These are phyloP conservation scores for Leccinum longicurvipes DNA, from an alignment of 768 basidiomycete species.

Conservation along the genomic window DNA sequence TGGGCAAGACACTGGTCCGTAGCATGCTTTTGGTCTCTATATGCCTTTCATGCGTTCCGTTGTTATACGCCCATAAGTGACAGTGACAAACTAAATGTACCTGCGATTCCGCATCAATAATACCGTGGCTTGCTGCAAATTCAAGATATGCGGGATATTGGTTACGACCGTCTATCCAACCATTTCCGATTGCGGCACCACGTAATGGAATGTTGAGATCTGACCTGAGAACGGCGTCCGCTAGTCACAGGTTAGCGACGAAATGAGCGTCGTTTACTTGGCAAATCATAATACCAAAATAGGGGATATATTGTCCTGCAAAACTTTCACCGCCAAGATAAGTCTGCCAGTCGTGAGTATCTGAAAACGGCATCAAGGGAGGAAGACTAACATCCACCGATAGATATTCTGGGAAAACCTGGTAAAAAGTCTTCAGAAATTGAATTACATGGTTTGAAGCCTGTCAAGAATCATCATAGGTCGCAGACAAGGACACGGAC, in stretches of 20 bases:
- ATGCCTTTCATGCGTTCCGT: slow-evolving; percentile 42
- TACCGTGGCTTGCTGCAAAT: slow-evolving; percentile 73
- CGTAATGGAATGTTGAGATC: slow-evolving; percentile 58
- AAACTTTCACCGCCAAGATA: slow-evolving; percentile 96
- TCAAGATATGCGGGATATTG: slow-evolving; percentile 93
- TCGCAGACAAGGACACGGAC: not conserved
- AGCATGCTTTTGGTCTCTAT: slow-evolving; percentile 52
- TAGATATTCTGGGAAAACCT: slow-evolving; percentile 85
- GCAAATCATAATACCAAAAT: slow-evolving; percentile 59
- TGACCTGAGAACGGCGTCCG: slow-evolving; percentile 70
- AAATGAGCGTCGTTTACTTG: not conserved
- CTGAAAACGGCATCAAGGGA: not conserved
- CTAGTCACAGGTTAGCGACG: slow-evolving; percentile 37
- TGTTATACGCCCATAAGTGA: slow-evolving; percentile 1
- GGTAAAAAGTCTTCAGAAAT: slow-evolving; percentile 86
- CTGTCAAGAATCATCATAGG: slow-evolving; percentile 35
- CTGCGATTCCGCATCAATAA: slow-evolving; percentile 69
- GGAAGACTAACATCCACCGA: slow-evolving; percentile 68
- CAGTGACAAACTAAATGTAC: slow-evolving; percentile 37
- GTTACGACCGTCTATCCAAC: slow-evolving; percentile 88
- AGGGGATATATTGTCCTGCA: slow-evolving; percentile 97
- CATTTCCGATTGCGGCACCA: slow-evolving; percentile 93
- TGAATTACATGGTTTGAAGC: slow-evolving; percentile 74
- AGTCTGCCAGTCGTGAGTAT: slow-evolving; percentile 53
- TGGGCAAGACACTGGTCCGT: slow-evolving; percentile 58